Evolutionary conservation across 2,329 filamentous ascomycete genomes (phyloP).

Genomic region (Verticillium nonalfalfae): DNA sequence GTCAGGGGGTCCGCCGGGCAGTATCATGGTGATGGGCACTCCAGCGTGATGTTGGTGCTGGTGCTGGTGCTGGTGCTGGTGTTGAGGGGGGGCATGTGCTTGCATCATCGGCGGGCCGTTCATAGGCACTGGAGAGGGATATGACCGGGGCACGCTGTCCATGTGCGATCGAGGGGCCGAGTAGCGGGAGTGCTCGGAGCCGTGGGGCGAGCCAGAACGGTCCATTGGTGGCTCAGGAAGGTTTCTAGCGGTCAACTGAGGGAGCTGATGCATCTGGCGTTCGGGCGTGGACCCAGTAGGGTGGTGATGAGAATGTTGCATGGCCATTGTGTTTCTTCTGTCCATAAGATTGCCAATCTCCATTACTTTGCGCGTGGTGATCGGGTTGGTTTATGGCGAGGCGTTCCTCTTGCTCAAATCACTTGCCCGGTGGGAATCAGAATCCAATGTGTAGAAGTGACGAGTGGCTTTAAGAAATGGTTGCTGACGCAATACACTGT

Average conservation of each 20-base stretch:
- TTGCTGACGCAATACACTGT: too few relatives aligned
- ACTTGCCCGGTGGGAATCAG: background rate
- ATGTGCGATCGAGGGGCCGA: slow-evolving; percentile 33
- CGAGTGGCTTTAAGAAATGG: background rate
- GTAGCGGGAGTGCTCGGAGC: slow-evolving; percentile 53
- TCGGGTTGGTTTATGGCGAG: background rate
- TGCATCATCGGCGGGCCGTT: slow-evolving; percentile 19
- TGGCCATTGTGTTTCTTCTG: slow-evolving; percentile 33
- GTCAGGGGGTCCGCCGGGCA: slow-evolving; percentile 30
- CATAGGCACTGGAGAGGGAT: slow-evolving; percentile 48
- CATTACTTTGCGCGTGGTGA: slow-evolving; percentile 32
- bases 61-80: slow-evolving; percentile 10
- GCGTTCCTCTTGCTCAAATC: background rate
- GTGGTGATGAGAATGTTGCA: slow-evolving; percentile 22
- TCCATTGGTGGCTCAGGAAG: slow-evolving; percentile 32
- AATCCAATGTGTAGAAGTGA: too few relatives aligned
- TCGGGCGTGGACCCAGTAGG: slow-evolving; percentile 18
- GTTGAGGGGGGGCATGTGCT: slow-evolving; percentile 38
- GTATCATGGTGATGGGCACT: slow-evolving; percentile 29
- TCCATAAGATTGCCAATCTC: slow-evolving; percentile 48
- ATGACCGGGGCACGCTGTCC: slow-evolving; percentile 40
- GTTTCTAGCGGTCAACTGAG: slow-evolving; percentile 16
- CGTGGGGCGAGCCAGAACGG: slow-evolving; percentile 51
- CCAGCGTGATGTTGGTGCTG: slow-evolving; percentile 5
- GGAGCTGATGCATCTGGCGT: slow-evolving; percentile 15